Evolutionary conservation across 2,329 filamentous ascomycete genomes (phyloP), one percentile per base, ranked within the genome.

Genomic region (Zasmidium angulare): DNA sequence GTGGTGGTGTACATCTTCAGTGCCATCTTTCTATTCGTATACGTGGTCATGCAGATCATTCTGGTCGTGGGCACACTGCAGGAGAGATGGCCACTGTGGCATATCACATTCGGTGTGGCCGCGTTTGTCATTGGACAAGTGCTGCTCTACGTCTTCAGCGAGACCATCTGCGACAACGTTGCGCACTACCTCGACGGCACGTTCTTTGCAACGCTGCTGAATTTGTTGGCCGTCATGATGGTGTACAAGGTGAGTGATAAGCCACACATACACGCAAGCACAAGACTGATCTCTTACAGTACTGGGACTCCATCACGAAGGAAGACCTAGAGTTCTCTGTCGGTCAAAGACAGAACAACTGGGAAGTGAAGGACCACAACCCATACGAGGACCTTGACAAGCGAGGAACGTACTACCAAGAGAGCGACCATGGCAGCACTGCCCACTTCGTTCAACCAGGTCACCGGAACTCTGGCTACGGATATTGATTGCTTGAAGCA

Each of bases 321-420:
- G 95, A 99, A 78, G 95, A 99, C 75, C 88, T 99, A 66, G 95
- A 99, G 75, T 99, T 99, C 77, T 96, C 92, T 2, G 95, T 99
- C 52, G 93, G 93, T 65, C 91, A 91, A 60, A 91, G 93, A 75
- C 89, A 91, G 78, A 96, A 96, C 79, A 97, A 95, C 75, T 99
- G 95, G 95, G 95, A 99, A 74, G 89, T 98, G 73, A 98, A 98
- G 80, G 93, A 98, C 63, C 82, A 74, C 4, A 64, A 91, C 11
- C 82, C 95, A 19, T 90, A 95, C 67, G 91, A 96, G 65, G 91
- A 95, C 58, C 47, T 56, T 12, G 90, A 93, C 60, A 87, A 89
- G 60, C 85, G 89, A 59, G 81, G 81, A 21, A 92, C 90, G 1
- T 77, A 89, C 49, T 95, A 93, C 75, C 79, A 83, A 49, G 89